These are phyloP conservation scores for Apiospora marii DNA, from an alignment of 2,329 filamentous ascomycete genomes.

Conservation along the genomic window DNA sequence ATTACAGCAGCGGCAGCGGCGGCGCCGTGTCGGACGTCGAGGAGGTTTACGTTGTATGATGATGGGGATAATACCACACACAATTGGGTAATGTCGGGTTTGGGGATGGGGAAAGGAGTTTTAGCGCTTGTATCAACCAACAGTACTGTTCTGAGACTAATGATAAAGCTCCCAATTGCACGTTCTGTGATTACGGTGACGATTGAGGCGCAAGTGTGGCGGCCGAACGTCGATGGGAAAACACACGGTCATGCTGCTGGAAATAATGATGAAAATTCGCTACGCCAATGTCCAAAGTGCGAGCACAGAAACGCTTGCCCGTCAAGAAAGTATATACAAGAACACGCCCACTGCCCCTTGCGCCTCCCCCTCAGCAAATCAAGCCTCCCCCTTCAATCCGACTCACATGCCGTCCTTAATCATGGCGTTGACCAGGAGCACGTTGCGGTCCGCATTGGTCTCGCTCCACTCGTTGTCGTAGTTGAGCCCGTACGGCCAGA, in stretches of 20 bases:
- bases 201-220: no score
- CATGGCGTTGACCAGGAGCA: constrained; percentile 54
- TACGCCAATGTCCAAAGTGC: background rate
- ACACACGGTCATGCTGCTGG: background rate
- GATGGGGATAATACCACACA: background rate
- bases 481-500: constrained; percentile 51
- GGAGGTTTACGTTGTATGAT: background rate
- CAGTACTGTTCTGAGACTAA: background rate
- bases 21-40: background rate
- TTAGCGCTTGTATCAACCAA: background rate
- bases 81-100: background rate
- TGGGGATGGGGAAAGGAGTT: background rate
- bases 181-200: no score
- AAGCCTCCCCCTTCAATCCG: background rate
- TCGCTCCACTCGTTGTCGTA: constrained; percentile 55
- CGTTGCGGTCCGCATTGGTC: constrained; percentile 52
- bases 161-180: background rate
- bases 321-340: constrained; percentile 1
- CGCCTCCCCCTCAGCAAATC: background rate
- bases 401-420: constrained; percentile 48
- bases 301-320: background rate
- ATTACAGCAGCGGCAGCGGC: background rate
- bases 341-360: background rate
- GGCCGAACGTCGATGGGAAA: no score
- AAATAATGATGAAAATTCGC: background rate